Base-by-base conservation (phyloP, 495 filamentous ascomycete species). In the Paragyromitra xinjiangensis region DNA sequence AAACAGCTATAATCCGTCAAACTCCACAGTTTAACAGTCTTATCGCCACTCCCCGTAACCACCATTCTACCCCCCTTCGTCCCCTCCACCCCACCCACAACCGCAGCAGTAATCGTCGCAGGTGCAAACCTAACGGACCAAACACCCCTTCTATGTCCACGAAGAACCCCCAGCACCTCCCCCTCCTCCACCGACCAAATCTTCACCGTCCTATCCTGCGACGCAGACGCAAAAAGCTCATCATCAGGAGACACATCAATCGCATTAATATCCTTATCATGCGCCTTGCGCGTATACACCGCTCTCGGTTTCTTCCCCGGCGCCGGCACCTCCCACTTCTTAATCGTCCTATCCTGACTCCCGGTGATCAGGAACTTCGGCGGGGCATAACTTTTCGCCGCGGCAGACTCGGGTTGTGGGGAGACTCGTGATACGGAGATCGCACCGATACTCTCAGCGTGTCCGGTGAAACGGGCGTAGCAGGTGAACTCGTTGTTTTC, bases 261-360 rank as follows among this genome's bases (percentile, higher is more conserved):
- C 4, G 95, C 93, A 78, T 99, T 99, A 85, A 99, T 99, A 77
- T 99, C 95, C 79, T 98, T 99, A 71, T 99, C 95, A 83, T 99
- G 95, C 1, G 95, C 96, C 84, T 97, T 93, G 44, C 94, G 88
- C 5, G 95, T 97, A 78, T 93, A 96, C 16, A 88, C 79, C 6
- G 93, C 90, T 79, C 88, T 87, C 34, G 84, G 75, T 78, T 79
- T 86, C 56, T 83, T 84, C 14, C 84, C 81, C 37, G 78, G 84
- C 69, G 84, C 87, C 59, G 85, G 88, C 59, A 93, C 89, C 68
- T 94, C 91, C 90, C 95, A 97, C 69, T 90, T 90, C 84, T 99
- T 98, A 74, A 99, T 88, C 5, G 96, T 98, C 69, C 92, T 90
- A 82, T 99, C 95, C 82, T 97, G 93, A 6, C 94, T 97, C 8